These are phyloP conservation scores for Alternaria panax DNA, from an alignment of 2,329 filamentous ascomycete genomes.

Conservation along the genomic window DNA sequence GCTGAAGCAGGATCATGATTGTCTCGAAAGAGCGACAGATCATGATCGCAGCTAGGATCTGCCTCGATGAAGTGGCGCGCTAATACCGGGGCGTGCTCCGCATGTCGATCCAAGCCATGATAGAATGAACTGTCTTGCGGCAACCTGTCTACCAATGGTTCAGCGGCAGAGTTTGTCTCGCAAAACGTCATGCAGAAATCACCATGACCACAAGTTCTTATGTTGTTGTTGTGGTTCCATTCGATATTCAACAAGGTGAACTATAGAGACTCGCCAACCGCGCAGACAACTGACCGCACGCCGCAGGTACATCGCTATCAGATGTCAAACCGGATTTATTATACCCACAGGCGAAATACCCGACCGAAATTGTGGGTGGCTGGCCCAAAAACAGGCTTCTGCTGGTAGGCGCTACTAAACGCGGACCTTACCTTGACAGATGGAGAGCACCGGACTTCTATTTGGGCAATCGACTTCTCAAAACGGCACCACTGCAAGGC, in stretches of 20 bases:
- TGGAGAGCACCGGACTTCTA: not conserved
- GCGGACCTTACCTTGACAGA: conserved; percentile 1
- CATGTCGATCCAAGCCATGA: not conserved
- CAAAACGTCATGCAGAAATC: not conserved
- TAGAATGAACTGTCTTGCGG: not conserved
- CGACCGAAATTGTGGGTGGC: not conserved
- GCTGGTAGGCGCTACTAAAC: not conserved
- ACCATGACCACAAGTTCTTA: not conserved
- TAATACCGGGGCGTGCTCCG: not conserved
- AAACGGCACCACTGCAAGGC: not conserved
- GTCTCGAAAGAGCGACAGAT: conserved; percentile 1
- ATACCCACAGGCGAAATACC: not conserved
- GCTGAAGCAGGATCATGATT: not conserved
- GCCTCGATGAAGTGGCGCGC: not conserved
- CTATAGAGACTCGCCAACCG: not conserved
- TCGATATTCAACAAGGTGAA: not conserved
- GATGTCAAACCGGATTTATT: not conserved
- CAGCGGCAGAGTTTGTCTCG: not conserved
- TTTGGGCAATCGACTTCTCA: conserved; percentile 1
- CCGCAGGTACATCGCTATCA: not conserved
- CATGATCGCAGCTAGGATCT: conserved; percentile 1
- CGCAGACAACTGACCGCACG: not conserved
- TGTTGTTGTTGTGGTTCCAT: not conserved
- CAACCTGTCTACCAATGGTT: not conserved
- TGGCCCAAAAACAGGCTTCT: not conserved